These are phyloP conservation scores for Narthecium ossifragum DNA, from an alignment of 106 monocot genomes.

Conservation along the genomic window DNA sequence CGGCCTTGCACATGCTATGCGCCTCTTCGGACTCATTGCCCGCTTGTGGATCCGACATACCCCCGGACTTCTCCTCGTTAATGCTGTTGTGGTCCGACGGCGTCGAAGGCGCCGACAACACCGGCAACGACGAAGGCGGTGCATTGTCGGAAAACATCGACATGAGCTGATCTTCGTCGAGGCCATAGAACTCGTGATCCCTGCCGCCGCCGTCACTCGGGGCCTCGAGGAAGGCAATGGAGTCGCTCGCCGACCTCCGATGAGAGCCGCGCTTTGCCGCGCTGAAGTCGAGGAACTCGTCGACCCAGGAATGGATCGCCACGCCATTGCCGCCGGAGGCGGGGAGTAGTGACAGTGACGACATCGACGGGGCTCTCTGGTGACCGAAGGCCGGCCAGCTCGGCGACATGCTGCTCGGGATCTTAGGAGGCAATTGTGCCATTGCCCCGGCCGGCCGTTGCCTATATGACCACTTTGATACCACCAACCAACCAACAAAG, in stretches of 20 bases:
- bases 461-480: too few species aligned
- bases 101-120: constrained; percentile 28
- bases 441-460: too few species aligned
- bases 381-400: constrained; percentile 25
- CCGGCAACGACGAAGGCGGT: constrained; percentile 3
- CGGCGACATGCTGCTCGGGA: constrained; percentile 34
- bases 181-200: constrained; percentile 52
- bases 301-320: constrained; percentile 45
- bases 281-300: constrained; percentile 89
- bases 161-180: constrained; percentile 83
- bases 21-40: constrained; percentile 34
- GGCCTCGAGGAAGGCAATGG: constrained; percentile 59
- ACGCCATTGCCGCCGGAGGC: not conserved
- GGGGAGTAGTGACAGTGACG: not conserved
- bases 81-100: constrained; percentile 38
- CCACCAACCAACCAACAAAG: too few species aligned
- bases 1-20: constrained; percentile 31
- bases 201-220: constrained; percentile 2
- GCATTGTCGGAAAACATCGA: constrained; percentile 79
- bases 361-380: constrained; percentile 15
- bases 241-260: constrained; percentile 71
- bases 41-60: not conserved
- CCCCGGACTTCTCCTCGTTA: constrained; percentile 31
- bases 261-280: constrained; percentile 54
- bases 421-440: constrained; percentile 84